These are phyloP conservation scores for Protomyces inundatus DNA, from an alignment of 1,139 yeast species.

Conservation along the genomic window DNA sequence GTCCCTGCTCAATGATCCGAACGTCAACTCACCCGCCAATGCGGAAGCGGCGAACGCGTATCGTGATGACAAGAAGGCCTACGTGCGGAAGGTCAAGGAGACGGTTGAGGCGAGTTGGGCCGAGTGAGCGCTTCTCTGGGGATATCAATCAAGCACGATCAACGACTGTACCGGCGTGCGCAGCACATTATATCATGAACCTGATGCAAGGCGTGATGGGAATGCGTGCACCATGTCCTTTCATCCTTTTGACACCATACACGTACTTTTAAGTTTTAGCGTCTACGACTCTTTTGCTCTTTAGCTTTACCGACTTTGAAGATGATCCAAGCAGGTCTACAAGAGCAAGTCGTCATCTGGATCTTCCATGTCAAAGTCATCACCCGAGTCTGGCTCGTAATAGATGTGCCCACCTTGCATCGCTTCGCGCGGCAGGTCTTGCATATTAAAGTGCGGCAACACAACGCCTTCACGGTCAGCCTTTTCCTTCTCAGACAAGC, in stretches of 20 bases:
- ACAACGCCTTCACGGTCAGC: constrained; percentile 78
- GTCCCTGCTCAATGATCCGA: constrained; percentile 85
- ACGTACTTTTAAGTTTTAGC: background rate
- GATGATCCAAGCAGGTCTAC: background rate
- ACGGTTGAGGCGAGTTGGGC: constrained; percentile 93
- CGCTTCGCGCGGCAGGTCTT: constrained; percentile 52
- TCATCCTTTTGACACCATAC: background rate
- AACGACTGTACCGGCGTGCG: too few species aligned
- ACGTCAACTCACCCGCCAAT: constrained; percentile 93
- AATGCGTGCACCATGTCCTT: background rate
- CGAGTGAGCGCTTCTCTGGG: background rate
- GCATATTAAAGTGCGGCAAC: constrained; percentile 83
- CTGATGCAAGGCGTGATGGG: too few species aligned
- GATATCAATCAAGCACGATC: background rate
- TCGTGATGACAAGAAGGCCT: constrained; percentile 91
- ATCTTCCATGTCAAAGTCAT: constrained; percentile 95
- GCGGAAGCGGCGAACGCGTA: constrained; percentile 96
- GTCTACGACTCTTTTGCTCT: background rate
- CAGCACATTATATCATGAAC: too few species aligned
- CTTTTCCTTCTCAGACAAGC: constrained; percentile 68
- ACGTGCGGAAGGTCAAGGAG: constrained; percentile 82
- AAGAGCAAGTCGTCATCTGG: constrained; percentile 74
- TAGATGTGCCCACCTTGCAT: constrained; percentile 62
- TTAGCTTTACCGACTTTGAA: background rate
- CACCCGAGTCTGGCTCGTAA: constrained; percentile 77